Percentiles rank a stretch among this genome's conserved stretches.
phyloP scores from a whole-genome alignment of 331 rosid species.

The Telfairia occidentalis region DNA sequence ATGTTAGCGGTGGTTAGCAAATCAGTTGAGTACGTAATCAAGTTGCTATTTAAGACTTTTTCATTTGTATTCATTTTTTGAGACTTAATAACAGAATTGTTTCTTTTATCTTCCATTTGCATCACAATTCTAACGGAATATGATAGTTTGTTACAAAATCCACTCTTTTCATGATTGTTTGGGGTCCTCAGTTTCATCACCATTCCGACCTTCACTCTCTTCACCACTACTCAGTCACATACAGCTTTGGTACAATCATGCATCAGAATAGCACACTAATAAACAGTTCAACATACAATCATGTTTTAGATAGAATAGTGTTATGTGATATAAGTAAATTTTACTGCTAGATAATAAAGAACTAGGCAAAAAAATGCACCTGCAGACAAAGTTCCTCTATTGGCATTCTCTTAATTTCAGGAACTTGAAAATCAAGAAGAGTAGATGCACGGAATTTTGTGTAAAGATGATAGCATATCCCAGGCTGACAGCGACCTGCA shows the following conservation, averaged over 20 bases:
- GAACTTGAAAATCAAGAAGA: slow-evolving; percentile 69
- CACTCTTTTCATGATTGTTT: neutral
- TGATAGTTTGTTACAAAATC: neutral
- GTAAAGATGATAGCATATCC: slow-evolving; percentile 84
- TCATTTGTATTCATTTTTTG: neutral
- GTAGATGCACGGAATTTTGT: slow-evolving; percentile 55
- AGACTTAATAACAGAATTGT: neutral
- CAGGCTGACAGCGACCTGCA: slow-evolving; percentile 98
- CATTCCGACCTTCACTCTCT: neutral
- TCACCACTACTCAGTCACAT: neutral
- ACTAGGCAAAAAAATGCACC: slow-evolving; percentile 34
- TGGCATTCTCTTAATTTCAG: slow-evolving; percentile 91
- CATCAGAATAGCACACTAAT: neutral
- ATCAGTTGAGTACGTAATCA: neutral
- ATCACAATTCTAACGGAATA: neutral
- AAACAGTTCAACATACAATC: neutral
- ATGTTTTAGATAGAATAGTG: neutral
- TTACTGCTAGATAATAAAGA: slow-evolving; percentile 4
- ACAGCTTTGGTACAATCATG: neutral
- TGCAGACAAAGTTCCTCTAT: slow-evolving; percentile 90
- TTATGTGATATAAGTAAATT: slow-evolving; percentile 10
- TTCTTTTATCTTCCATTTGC: neutral
- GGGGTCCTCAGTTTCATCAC: neutral
- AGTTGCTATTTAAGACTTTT: neutral
- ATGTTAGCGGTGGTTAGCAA: neutral